Base-by-base conservation (phyloP, 1,284 basidiomycete genomes). In the Hypsizygus ulmarius region DNA sequence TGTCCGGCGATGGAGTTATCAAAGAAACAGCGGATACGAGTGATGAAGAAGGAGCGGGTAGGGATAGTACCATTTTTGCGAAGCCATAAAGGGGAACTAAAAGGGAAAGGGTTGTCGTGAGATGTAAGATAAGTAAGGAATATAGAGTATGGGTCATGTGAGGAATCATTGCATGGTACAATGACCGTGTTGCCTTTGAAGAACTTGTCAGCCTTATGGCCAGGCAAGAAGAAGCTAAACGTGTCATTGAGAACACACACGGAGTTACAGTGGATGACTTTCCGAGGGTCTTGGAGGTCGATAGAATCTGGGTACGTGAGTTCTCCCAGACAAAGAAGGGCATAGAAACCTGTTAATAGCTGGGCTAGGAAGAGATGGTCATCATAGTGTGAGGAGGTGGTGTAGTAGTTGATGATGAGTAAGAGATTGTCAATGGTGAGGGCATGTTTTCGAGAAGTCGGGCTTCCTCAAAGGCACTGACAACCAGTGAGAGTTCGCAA, bases 121-220 rank as follows among this genome's bases (percentile, higher is more conserved):
- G 39, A 40, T 8, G 1, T 11, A 0, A 54, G 14, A 32, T 56
- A 58, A n/a, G 15, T 14, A 12, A 14, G 21, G 36, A 54, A 50
- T 7, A 14, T 30, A 15, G 1, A 35, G 9, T 41, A 15, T 3
- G 60, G 56, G 32, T 59, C 49, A 5, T 30, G 34, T 6, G 3
- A 1, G n/a, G 5, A 12, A n/a, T 25, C 18, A 7, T 5, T 38
- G 2, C 1, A 3, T 14, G n/a, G 53, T 12, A 63, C 55, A 32
- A 59, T 28, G 42, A 68, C 45, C 2, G 12, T 30, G 40, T 61
- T 66, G 0, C 68, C 68, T 42, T 66, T 55, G 46, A 64, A 72
- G 25, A 61, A 58, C 0, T 41, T 43, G 48, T 70, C 66, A 3
- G 64, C 63, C 50, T 71, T 71, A 50, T 69, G 66, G 1, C 30